Conservation (phyloP, 2,329 filamentous ascomycete species). For the Chrysosporium keratinophilum region DNA sequence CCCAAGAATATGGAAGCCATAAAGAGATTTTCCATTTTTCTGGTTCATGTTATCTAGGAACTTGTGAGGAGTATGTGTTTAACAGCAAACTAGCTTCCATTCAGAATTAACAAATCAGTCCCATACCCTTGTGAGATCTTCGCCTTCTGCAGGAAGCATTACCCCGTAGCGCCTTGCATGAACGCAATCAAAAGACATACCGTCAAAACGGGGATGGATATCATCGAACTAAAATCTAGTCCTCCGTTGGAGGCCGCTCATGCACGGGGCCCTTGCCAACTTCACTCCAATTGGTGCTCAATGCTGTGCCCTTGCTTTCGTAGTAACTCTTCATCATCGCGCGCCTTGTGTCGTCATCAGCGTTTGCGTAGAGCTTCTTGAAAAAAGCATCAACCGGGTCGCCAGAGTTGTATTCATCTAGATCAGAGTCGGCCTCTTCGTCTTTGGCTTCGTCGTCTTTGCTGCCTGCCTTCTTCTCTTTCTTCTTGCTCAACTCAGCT, state of each 20-base stretch:
- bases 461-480: conserved; percentile 18
- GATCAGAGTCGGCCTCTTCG: conserved; percentile 45
- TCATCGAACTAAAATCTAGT: not conserved
- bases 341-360: conserved; percentile 67
- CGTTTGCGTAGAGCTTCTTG: conserved; percentile 71
- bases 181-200: not conserved
- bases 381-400: conserved; percentile 74
- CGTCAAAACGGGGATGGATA: not conserved
- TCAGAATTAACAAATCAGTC: too few relatives aligned
- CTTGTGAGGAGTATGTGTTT: too few relatives aligned
- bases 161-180: conserved; percentile 3
- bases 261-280: conserved; percentile 63
- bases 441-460: conserved; percentile 29
- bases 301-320: conserved; percentile 83
- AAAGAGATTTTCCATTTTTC: too few relatives aligned
- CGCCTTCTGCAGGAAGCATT: not conserved
- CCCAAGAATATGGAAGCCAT: too few relatives aligned
- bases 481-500: conserved; percentile 36
- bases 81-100: too few relatives aligned
- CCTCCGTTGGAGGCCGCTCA: conserved; percentile 16
- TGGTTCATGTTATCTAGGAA: too few relatives aligned
- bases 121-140: not conserved
- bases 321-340: conserved; percentile 98
- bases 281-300: conserved; percentile 87
- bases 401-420: conserved; percentile 39